Percentiles rank a stretch among this genome's conserved stretches.
Conservation (phyloP, 208 protist genomes). For the Trypanosoma mega region DNA sequence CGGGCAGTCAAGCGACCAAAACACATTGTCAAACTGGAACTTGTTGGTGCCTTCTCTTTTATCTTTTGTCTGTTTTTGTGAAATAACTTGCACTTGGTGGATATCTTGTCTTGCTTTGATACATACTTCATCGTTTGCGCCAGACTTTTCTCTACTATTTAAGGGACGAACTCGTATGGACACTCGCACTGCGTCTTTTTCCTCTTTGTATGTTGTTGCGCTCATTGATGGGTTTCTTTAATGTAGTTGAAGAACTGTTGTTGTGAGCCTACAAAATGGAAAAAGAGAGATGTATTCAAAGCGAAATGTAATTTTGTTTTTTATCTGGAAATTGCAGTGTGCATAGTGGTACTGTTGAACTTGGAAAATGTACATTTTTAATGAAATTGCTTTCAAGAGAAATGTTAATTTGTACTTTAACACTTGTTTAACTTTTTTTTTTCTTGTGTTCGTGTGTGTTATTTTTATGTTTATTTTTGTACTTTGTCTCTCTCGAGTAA, state of each 20-base stretch:
- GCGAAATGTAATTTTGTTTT: neutral
- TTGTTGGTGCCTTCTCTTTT: slow-evolving; percentile 13
- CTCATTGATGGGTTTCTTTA: neutral
- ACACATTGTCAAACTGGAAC: slow-evolving; percentile 72
- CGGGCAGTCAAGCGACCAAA: slow-evolving; percentile 45
- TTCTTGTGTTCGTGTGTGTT: no score
- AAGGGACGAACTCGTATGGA: slow-evolving; percentile 66
- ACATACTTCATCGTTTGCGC: slow-evolving; percentile 9
- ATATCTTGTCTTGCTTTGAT: slow-evolving; percentile 18
- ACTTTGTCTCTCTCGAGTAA: no score
- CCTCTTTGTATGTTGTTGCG: neutral
- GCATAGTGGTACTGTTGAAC: no score
- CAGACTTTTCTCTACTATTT: slow-evolving; percentile 37
- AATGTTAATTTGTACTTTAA: no score
- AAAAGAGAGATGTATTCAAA: neutral
- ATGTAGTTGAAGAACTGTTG: neutral
- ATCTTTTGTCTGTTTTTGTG: neutral
- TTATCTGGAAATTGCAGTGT: no score
- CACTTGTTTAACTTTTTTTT: no score
- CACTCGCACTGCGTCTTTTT: slow-evolving; percentile 39
- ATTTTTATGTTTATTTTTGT: no score
- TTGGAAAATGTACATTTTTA: no score
- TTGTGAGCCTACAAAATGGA: neutral
- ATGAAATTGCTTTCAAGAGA: no score
- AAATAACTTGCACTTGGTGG: slow-evolving; percentile 25